Evolutionary conservation across 768 basidiomycete species (phyloP).

Genomic region (Boletus subcaerulescens): DNA sequence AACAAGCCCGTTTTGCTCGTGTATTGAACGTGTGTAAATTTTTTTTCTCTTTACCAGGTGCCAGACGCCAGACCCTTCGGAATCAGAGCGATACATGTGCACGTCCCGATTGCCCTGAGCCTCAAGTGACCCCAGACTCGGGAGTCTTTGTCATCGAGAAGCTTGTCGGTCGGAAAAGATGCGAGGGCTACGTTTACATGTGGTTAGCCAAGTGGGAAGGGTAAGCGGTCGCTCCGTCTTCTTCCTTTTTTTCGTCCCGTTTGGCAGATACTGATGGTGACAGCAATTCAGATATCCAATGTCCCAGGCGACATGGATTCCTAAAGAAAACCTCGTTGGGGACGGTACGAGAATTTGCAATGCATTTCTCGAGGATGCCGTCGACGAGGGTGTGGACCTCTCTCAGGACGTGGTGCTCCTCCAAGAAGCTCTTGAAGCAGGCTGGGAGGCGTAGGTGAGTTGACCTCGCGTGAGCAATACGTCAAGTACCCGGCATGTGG

Average conservation of each 20-base stretch:
- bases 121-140: neutral
- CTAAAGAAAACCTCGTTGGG: conserved; percentile 26
- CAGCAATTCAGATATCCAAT: conserved; percentile 22
- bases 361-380: conserved; percentile 17
- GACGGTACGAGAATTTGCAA: conserved; percentile 14
- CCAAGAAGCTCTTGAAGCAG: conserved; percentile 20
- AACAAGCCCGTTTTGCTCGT: neutral
- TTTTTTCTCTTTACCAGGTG: conserved; percentile 6
- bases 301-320: conserved; percentile 29
- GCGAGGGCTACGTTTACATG: conserved; percentile 10
- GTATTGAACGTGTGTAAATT: neutral
- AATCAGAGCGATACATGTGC: conserved; percentile 15
- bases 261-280: neutral
- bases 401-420: conserved; percentile 16
- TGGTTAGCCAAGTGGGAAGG: conserved; percentile 37
- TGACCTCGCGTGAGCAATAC: neutral
- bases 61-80: conserved; percentile 9
- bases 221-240: conserved; percentile 8
- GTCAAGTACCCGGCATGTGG: neutral
- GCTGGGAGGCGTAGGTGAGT: conserved; percentile 7
- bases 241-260: neutral
- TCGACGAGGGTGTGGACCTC: conserved; percentile 18
- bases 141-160: conserved; percentile 26
- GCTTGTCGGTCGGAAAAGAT: conserved; percentile 26
- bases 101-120: conserved; percentile 27